Percentiles rank a stretch among this genome's conserved stretches.
phyloP scores from a whole-genome alignment of 768 basidiomycete species.

The Pulveroboletus frians region DNA sequence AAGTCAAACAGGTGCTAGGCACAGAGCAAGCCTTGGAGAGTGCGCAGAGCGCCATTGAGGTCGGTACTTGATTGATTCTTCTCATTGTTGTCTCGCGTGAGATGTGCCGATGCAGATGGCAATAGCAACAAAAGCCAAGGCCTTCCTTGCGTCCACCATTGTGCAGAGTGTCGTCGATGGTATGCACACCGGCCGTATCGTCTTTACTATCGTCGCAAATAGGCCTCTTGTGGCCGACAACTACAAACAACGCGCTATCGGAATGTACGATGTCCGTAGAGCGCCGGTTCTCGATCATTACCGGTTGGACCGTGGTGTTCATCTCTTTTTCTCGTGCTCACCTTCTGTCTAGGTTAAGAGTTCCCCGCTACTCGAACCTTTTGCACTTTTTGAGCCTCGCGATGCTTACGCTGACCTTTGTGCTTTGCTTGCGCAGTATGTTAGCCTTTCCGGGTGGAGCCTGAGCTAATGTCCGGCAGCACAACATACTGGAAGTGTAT shows the following conservation, averaged over 20 bases:
- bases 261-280: conserved; percentile 61
- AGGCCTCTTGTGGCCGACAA: conserved; percentile 85
- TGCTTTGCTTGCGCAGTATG: conserved; percentile 72
- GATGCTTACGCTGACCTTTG: conserved; percentile 60
- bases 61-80: conserved; percentile 33
- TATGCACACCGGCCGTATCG: conserved; percentile 76
- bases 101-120: conserved; percentile 56
- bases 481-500: conserved; percentile 47
- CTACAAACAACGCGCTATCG: conserved; percentile 75
- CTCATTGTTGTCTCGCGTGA: neutral
- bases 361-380: conserved; percentile 74
- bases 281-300: conserved; percentile 83
- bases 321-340: neutral
- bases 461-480: conserved; percentile 36
- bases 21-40: conserved; percentile 54
- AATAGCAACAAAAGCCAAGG: conserved; percentile 78
- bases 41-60: conserved; percentile 82
- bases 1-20: conserved; percentile 55
- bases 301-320: conserved; percentile 36
- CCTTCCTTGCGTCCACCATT: conserved; percentile 76
- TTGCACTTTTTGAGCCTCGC: conserved; percentile 78
- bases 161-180: conserved; percentile 85
- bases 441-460: neutral
- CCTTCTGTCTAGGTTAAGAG: conserved; percentile 52
- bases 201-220: conserved; percentile 55